A percentile compares a stretch with the other conserved stretches of the same genome.
Conservation (phyloP, 176 grass and related monocot genomes). For the Cenchrus fungigraminus region DNA sequence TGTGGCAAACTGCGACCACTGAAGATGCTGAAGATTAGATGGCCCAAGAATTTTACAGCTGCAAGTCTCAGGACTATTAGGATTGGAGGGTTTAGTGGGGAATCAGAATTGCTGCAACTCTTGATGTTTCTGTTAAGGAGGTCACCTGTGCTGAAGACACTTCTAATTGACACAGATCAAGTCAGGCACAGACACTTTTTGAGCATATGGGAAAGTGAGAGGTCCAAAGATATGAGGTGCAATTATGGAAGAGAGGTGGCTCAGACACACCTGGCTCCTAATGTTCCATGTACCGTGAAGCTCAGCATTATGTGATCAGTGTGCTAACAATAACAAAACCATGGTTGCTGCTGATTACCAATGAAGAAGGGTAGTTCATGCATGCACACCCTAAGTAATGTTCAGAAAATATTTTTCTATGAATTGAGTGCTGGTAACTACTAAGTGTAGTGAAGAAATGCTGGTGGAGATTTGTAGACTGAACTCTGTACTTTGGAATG, state of each 20-base stretch:
- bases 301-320: not conserved
- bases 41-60: slow-evolving; percentile 9
- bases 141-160: not conserved
- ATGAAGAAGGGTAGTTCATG: no score
- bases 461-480: no score
- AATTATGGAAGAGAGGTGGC: slow-evolving; percentile 13
- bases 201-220: no score
- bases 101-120: slow-evolving; percentile 2
- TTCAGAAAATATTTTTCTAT: no score
- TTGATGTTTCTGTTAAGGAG: slow-evolving; percentile 11
- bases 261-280: not conserved
- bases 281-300: slow-evolving; percentile 22
- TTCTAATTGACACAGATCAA: not conserved
- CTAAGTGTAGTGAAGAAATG: no score
- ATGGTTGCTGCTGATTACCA: no score
- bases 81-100: slow-evolving; percentile 30
- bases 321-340: no score
- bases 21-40: not conserved
- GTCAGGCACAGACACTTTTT: no score
- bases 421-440: no score
- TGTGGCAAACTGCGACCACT: not conserved
- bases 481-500: no score
- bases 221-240: slow-evolving; percentile 9
- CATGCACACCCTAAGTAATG: no score
- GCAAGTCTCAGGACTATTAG: not conserved